Percentiles rank a stretch among this genome's conserved stretches.
Conservation (phyloP, 1,284 basidiomycete genomes). For the Pseudozyma sp. region DNA sequence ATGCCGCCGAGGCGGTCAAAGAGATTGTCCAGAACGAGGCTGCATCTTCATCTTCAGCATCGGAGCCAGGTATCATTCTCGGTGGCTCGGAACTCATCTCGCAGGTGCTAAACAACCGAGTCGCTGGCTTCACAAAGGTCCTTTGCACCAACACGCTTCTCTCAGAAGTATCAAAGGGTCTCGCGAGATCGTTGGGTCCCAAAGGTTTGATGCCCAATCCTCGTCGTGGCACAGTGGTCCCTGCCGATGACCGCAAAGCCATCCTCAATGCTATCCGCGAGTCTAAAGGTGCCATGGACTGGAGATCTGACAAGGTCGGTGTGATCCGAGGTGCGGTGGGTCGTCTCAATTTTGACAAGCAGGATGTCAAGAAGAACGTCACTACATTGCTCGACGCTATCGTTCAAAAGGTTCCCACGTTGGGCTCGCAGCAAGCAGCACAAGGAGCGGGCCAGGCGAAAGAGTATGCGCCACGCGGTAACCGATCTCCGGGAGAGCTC, state of each 20-base stretch:
- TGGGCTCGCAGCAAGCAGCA: conserved; percentile 37
- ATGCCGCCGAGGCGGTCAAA: conserved; percentile 55
- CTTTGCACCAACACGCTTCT: conserved; percentile 85
- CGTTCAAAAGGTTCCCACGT: conserved; percentile 55
- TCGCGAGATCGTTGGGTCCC: conserved; percentile 91
- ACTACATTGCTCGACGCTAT: conserved; percentile 82
- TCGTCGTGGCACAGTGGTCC: conserved; percentile 87
- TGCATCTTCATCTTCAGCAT: conserved; percentile 20
- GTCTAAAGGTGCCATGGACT: conserved; percentile 85
- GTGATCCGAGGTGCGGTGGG: conserved; percentile 80
- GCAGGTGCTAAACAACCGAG: conserved; percentile 58
- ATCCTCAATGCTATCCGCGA: conserved; percentile 76
- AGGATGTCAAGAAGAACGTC: conserved; percentile 83
- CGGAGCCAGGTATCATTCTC: conserved; percentile 48
- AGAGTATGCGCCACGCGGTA: conserved; percentile 24
- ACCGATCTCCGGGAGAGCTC: conserved; percentile 41
- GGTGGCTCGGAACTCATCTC: conserved; percentile 64
- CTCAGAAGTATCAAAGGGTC: conserved; percentile 75
- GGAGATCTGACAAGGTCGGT: conserved; percentile 89
- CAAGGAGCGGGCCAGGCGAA: conserved; percentile 36
- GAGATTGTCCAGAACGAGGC: conserved; percentile 37
- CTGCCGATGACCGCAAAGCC: conserved; percentile 79
- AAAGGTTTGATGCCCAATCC: conserved; percentile 94
- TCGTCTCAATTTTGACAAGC: conserved; percentile 74
- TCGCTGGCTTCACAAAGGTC: conserved; percentile 75